Percentiles rank a stretch among this genome's conserved stretches.
phyloP scores from a whole-genome alignment of 2,329 filamentous ascomycete species.

The Colletotrichum sp. region DNA sequence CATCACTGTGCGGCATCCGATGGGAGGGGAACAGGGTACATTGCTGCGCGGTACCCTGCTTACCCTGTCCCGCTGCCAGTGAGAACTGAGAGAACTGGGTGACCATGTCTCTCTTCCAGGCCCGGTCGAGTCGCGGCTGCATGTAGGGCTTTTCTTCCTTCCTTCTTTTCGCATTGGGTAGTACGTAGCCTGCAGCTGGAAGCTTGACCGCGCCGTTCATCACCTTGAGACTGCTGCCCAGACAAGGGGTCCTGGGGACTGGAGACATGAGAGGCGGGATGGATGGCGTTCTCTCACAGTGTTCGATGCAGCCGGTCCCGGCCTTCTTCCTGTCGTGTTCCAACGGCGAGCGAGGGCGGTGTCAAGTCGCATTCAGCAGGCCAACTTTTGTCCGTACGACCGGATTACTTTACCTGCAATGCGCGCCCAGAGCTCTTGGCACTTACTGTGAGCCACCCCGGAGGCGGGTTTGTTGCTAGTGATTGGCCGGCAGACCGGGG shows the following conservation, averaged over 20 bases:
- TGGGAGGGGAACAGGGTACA: not conserved
- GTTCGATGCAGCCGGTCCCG: not conserved
- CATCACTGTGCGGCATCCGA: constrained; percentile 16
- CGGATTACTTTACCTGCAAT: not conserved
- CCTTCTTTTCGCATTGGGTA: not conserved
- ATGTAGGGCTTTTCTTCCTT: not conserved
- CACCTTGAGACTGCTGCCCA: not conserved
- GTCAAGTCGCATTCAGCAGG: not conserved
- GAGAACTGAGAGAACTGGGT: not conserved
- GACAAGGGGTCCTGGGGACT: not conserved
- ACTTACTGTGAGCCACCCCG: not conserved
- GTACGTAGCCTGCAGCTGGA: not conserved
- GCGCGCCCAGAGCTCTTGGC: constrained; percentile 16
- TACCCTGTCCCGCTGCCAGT: not conserved
- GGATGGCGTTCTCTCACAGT: not conserved
- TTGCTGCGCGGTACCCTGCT: not conserved
- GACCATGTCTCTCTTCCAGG: not conserved
- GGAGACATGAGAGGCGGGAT: not conserved
- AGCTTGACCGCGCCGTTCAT: not conserved
- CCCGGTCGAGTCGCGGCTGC: not conserved
- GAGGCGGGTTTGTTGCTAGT: not conserved
- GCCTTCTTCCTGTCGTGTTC: not conserved
- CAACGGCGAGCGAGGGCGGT: not conserved
- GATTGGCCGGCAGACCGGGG: constrained; percentile 5
- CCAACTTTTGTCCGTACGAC: not conserved